Evolutionary conservation across 1,284 basidiomycete genomes (phyloP).

Genomic region (Filobasidium uniguttulatum): DNA sequence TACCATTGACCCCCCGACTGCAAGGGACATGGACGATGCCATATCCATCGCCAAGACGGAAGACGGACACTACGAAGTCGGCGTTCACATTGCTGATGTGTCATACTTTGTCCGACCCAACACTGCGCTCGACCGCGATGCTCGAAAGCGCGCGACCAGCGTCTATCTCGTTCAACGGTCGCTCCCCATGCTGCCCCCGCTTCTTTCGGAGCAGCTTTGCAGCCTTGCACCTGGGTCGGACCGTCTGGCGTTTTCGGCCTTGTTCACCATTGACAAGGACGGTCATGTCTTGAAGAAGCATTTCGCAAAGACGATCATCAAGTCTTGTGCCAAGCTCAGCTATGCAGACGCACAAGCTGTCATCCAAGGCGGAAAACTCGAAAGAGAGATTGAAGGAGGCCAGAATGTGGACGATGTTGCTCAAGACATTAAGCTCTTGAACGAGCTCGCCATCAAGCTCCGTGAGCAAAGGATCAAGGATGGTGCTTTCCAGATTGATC

Average conservation of each 20-base stretch:
- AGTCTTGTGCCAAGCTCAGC: conserved; percentile 74
- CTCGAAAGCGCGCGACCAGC: conserved; percentile 88
- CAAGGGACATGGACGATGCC: conserved; percentile 91
- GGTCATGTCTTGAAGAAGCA: conserved; percentile 72
- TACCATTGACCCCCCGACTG: conserved; percentile 78
- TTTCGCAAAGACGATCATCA: conserved; percentile 86
- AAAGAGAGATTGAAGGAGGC: conserved; percentile 45
- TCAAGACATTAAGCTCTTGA: conserved; percentile 47
- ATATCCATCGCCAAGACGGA: conserved; percentile 76
- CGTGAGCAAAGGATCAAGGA: conserved; percentile 60
- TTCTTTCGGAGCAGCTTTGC: conserved; percentile 80
- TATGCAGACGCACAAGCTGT: conserved; percentile 69
- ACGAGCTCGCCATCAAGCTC: conserved; percentile 56
- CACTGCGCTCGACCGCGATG: conserved; percentile 92
- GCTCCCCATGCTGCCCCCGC: conserved; percentile 90
- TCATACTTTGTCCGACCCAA: conserved; percentile 90
- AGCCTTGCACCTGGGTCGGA: conserved; percentile 77
- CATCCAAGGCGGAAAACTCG: conserved; percentile 58
- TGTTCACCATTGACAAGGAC: conserved; percentile 76
- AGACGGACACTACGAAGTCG: conserved; percentile 79
- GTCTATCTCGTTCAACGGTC: conserved; percentile 91
- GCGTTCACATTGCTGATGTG: conserved; percentile 91
- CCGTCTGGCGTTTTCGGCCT: conserved; percentile 72
- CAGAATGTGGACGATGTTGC: conserved; percentile 50
- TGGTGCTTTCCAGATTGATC: conserved; percentile 65